Percentiles rank a stretch among this genome's conserved stretches.
Evolutionary conservation across 31 red algal genomes (phyloP).

Genomic region (Odonthalia washingtoniensis): DNA sequence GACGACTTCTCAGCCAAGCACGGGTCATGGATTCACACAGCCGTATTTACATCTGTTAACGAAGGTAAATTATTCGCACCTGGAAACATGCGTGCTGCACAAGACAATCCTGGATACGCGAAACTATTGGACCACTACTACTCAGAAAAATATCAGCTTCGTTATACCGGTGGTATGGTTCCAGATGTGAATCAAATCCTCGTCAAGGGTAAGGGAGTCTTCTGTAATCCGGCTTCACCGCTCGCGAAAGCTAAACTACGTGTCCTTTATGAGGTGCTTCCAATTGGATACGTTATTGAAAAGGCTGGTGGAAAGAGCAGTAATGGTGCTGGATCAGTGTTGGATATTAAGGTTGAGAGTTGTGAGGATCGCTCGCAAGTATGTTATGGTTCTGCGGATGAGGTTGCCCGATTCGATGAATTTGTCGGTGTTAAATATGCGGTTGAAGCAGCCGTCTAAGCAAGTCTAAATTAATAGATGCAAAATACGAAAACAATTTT

Average conservation of each 20-base stretch:
- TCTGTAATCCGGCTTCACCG: constrained; percentile 96
- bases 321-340: constrained; percentile 78
- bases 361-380: constrained; percentile 92
- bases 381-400: constrained; percentile 89
- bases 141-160: constrained; percentile 95
- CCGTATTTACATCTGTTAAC: constrained; percentile 78
- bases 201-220: constrained; percentile 98
- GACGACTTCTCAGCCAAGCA: constrained; percentile 98
- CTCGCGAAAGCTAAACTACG: constrained; percentile 94
- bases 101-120: constrained; percentile 96
- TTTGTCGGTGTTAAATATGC: constrained; percentile 82
- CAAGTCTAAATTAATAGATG: no score
- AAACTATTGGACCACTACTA: constrained; percentile 89
- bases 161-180: constrained; percentile 99
- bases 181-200: constrained; percentile 98
- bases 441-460: constrained; percentile 61
- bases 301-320: constrained; percentile 90
- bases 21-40: constrained; percentile 93
- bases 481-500: no score
- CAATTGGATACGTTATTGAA: constrained; percentile 96
- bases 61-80: constrained; percentile 99
- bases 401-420: constrained; percentile 93
- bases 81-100: constrained; percentile 94
- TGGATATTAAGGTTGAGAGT: constrained; percentile 85
- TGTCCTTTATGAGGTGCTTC: constrained; percentile 94